phyloP scores from a whole-genome alignment of 257 asterid genomes.

The Paraleonurus japonicus region DNA sequence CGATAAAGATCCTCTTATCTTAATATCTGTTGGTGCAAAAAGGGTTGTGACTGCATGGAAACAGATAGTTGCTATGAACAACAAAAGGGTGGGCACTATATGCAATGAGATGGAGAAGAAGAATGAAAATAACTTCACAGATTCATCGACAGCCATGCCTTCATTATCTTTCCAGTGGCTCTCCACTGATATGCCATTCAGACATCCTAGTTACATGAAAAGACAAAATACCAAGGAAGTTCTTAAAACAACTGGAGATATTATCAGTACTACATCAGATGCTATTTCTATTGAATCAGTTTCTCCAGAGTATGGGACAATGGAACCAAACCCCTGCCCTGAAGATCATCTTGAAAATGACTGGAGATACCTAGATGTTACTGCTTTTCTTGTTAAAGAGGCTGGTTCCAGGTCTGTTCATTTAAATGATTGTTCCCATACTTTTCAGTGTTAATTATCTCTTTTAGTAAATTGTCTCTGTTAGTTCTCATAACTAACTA shows the following conservation, averaged over 20 bases:
- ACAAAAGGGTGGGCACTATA: slow-evolving; percentile 32
- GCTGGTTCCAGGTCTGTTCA: slow-evolving; percentile 63
- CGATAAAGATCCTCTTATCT: slow-evolving; percentile 48
- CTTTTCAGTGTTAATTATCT: slow-evolving; percentile 14
- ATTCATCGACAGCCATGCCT: slow-evolving; percentile 34
- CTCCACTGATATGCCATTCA: slow-evolving; percentile 84
- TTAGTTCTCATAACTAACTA: slow-evolving; percentile 8
- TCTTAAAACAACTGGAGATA: slow-evolving; percentile 35
- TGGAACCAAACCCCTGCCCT: slow-evolving; percentile 33
- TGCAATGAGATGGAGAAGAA: slow-evolving; percentile 29
- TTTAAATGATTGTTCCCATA: slow-evolving; percentile 16
- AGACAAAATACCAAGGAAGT: slow-evolving; percentile 38
- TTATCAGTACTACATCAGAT: slow-evolving; percentile 24
- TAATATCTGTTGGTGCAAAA: slow-evolving; percentile 95
- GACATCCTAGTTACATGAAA: slow-evolving; percentile 40
- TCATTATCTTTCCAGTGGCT: slow-evolving; percentile 86
- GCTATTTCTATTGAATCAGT: slow-evolving; percentile 31
- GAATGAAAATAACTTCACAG: slow-evolving; percentile 31
- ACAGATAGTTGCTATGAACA: slow-evolving; percentile 36
- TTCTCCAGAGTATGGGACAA: slow-evolving; percentile 33
- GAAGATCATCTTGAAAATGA: slow-evolving; percentile 74
- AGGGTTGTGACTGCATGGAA: slow-evolving; percentile 97
- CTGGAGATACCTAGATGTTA: slow-evolving; percentile 93
- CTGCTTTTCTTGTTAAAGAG: slow-evolving; percentile 85
- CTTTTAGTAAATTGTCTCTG: slow-evolving; percentile 8